Conservation (phyloP, 495 filamentous ascomycete genomes). For the Evernia prunastri region DNA sequence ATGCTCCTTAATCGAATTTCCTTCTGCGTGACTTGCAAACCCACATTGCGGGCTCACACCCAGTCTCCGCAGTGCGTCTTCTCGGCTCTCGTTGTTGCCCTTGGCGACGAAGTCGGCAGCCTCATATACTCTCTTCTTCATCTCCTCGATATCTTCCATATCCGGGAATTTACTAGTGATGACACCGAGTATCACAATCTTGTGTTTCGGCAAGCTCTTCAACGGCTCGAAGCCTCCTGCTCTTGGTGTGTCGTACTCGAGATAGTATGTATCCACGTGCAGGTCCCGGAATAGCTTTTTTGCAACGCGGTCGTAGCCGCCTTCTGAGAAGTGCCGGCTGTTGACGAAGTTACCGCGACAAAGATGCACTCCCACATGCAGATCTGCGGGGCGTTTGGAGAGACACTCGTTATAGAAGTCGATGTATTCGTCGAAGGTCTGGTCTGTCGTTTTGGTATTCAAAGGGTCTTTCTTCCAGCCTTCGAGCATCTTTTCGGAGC, state of each 20-base stretch:
- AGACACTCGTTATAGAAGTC: conserved; percentile 69
- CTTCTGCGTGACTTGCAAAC: conserved; percentile 65
- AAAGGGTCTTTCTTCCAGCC: conserved; percentile 55
- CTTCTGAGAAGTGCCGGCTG: conserved; percentile 71
- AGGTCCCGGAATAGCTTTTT: conserved; percentile 70
- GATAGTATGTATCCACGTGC: conserved; percentile 72
- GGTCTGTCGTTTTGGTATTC: conserved; percentile 53
- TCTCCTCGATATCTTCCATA: conserved; percentile 67
- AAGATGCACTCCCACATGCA: conserved; percentile 71
- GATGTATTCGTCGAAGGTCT: conserved; percentile 68
- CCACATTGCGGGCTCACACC: conserved; percentile 74
- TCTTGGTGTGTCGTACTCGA: conserved; percentile 74
- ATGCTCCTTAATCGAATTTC: conserved; percentile 56
- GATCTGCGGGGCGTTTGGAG: conserved; percentile 54
- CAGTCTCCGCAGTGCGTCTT: conserved; percentile 62
- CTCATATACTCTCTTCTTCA: conserved; percentile 59
- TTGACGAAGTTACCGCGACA: conserved; percentile 79
- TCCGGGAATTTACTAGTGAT: conserved; percentile 67
- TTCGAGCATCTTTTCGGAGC: conserved; percentile 64
- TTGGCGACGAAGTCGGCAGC: conserved; percentile 68
- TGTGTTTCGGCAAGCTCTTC: conserved; percentile 61
- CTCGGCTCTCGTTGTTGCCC: conserved; percentile 54
- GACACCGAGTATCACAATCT: conserved; percentile 70
- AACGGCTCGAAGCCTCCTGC: conserved; percentile 76
- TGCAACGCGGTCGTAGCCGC: conserved; percentile 74